Evolutionary conservation across 2,329 filamentous ascomycete genomes (phyloP).

Genomic region (Fusarium sp.): DNA sequence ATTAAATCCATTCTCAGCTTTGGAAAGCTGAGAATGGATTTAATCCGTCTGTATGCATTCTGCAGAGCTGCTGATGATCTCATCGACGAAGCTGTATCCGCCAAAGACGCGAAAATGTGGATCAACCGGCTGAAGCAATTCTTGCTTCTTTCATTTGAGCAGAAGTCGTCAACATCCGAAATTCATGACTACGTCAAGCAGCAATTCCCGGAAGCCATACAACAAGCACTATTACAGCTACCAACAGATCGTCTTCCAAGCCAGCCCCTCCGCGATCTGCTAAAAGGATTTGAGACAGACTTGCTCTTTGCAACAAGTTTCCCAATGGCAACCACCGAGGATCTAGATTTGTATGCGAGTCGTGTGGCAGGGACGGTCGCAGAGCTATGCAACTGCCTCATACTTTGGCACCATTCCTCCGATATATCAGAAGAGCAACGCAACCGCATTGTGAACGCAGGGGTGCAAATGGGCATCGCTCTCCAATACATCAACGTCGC

Average conservation of each 20-base stretch:
- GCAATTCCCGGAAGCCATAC: conserved; percentile 61
- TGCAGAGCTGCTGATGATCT: conserved; percentile 77
- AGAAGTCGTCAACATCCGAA: background rate
- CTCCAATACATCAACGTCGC: conserved; percentile 82
- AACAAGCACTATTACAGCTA: conserved; percentile 65
- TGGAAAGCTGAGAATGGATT: conserved; percentile 71
- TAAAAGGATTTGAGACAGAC: conserved; percentile 74
- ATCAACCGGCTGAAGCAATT: conserved; percentile 65
- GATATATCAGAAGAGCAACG: conserved; percentile 16
- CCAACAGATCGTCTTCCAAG: conserved; percentile 64
- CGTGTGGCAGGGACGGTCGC: conserved; percentile 77
- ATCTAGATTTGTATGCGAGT: conserved; percentile 69
- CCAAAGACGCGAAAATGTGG: conserved; percentile 63
- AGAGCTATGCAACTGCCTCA: conserved; percentile 70
- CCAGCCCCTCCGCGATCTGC: conserved; percentile 67
- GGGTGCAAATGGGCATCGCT: conserved; percentile 72
- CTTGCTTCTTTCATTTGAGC: conserved; percentile 56
- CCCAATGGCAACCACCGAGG: conserved; percentile 65
- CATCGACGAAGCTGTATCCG: conserved; percentile 66
- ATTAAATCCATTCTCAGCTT: too few relatives aligned
- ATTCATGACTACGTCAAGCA: conserved; percentile 50
- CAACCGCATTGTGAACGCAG: conserved; percentile 60
- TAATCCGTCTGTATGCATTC: conserved; percentile 75
- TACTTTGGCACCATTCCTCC: conserved; percentile 63
- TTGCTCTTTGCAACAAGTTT: conserved; percentile 60